Conservation (phyloP, 305 asterid genomes). For the Ajuga reptans region DNA sequence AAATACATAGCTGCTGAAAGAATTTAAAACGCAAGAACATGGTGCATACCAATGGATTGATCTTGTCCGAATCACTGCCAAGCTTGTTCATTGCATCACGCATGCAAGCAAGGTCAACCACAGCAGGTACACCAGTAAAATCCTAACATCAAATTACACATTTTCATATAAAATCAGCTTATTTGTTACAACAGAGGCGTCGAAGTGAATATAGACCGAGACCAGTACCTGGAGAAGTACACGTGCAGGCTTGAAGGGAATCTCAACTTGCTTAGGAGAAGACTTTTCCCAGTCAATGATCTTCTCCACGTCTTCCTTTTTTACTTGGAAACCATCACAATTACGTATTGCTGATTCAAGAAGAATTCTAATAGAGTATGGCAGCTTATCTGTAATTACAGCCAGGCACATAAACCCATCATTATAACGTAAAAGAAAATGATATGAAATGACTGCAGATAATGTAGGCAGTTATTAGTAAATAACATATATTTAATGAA, state of each 20-base stretch:
- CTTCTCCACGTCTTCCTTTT: slow-evolving; percentile 76
- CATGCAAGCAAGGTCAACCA: slow-evolving; percentile 92
- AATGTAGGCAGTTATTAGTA: background rate
- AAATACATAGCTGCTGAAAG: slow-evolving; percentile 4
- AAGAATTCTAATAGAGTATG: slow-evolving; percentile 80
- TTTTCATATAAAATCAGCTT: slow-evolving; percentile 19
- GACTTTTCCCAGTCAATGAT: slow-evolving; percentile 83
- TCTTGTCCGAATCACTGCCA: slow-evolving; percentile 82
- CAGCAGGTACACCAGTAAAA: slow-evolving; percentile 90
- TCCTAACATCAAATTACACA: slow-evolving; percentile 44
- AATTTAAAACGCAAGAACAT: background rate
- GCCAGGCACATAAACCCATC: background rate
- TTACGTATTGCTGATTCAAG: slow-evolving; percentile 89
- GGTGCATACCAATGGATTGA: slow-evolving; percentile 76
- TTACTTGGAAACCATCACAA: slow-evolving; percentile 91
- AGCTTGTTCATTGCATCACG: slow-evolving; percentile 93
- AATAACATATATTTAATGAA: background rate
- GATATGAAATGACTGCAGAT: background rate
- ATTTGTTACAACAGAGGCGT: background rate
- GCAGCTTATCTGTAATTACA: slow-evolving; percentile 62
- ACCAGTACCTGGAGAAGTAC: slow-evolving; percentile 70
- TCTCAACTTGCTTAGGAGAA: slow-evolving; percentile 76
- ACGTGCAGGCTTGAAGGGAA: slow-evolving; percentile 94
- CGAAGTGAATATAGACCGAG: slow-evolving; percentile 6
- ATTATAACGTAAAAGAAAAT: background rate